phyloP scores from a whole-genome alignment of 805 yeast genomes.

The Candida broadrunensis region DNA sequence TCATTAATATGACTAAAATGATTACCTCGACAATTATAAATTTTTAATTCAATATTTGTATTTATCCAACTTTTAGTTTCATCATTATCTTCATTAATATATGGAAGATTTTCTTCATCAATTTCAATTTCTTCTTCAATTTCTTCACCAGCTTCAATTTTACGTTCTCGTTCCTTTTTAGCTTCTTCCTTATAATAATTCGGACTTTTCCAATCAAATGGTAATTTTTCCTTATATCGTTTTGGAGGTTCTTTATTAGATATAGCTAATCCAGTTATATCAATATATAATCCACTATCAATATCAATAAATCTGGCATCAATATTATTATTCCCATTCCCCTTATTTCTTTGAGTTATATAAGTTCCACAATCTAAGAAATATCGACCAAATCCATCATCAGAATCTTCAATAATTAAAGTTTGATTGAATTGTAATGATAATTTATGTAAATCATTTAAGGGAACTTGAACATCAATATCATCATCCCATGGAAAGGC shows the following conservation, averaged over 20 bases:
- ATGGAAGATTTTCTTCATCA: too few species aligned
- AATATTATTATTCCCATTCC: slow-evolving; percentile 59
- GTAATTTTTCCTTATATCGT: slow-evolving; percentile 11
- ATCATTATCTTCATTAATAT: too few species aligned
- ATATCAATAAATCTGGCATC: slow-evolving; percentile 72
- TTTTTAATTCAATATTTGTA: slow-evolving; percentile 12
- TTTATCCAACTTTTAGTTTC: too few species aligned
- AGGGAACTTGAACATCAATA: slow-evolving; percentile 60
- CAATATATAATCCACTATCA: slow-evolving; percentile 67
- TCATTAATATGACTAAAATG: slow-evolving; percentile 33
- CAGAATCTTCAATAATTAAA: slow-evolving; percentile 44
- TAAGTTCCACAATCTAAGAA: slow-evolving; percentile 47
- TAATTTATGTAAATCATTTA: slow-evolving; percentile 41
- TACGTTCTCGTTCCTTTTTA: background rate
- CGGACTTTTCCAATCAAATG: slow-evolving; percentile 6
- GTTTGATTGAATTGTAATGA: slow-evolving; percentile 49
- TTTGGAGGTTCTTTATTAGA: slow-evolving; percentile 25
- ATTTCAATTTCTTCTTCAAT: slow-evolving; percentile 1
- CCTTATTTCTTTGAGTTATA: slow-evolving; percentile 52
- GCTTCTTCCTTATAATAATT: slow-evolving; percentile 5
- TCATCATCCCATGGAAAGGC: slow-evolving; percentile 69
- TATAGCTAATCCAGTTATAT: slow-evolving; percentile 62
- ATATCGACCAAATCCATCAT: slow-evolving; percentile 55
- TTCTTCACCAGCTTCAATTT: too few species aligned
- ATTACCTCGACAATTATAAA: slow-evolving; percentile 39